Conservation (phyloP, 345 rosid species). For the Arabidopsis arenosa region DNA sequence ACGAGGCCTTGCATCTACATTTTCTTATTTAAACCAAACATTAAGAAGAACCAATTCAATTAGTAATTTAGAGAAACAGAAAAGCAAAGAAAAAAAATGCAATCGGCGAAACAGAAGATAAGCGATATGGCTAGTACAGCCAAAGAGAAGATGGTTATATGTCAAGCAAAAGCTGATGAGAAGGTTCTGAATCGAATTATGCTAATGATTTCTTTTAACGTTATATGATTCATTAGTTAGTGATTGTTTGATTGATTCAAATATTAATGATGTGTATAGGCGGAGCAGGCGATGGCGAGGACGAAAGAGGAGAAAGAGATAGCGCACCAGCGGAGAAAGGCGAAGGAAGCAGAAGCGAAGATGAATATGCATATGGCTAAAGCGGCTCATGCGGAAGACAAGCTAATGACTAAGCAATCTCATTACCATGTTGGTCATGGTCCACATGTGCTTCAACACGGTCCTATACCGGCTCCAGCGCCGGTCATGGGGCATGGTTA, state of each 20-base stretch:
- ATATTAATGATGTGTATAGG: neutral
- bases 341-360: constrained; percentile 68
- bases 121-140: constrained; percentile 66
- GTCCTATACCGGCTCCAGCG: neutral
- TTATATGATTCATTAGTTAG: neutral
- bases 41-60: neutral
- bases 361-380: constrained; percentile 75
- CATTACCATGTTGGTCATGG: constrained; percentile 34
- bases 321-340: constrained; percentile 61
- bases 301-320: constrained; percentile 62
- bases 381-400: constrained; percentile 54
- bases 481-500: constrained; percentile 40
- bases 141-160: constrained; percentile 57
- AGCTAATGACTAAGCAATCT: constrained; percentile 44
- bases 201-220: neutral
- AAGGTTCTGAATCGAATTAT: constrained; percentile 40
- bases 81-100: constrained; percentile 42
- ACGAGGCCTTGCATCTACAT: constrained; percentile 1
- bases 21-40: neutral
- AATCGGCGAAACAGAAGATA: constrained; percentile 59
- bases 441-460: neutral
- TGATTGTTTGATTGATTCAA: neutral
- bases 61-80: neutral
- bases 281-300: constrained; percentile 55
- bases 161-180: constrained; percentile 61